Evolutionary conservation across 2,329 filamentous ascomycete genomes (phyloP), one percentile per base, ranked within the genome.

Genomic region (Reticulascus tulasneorum): DNA sequence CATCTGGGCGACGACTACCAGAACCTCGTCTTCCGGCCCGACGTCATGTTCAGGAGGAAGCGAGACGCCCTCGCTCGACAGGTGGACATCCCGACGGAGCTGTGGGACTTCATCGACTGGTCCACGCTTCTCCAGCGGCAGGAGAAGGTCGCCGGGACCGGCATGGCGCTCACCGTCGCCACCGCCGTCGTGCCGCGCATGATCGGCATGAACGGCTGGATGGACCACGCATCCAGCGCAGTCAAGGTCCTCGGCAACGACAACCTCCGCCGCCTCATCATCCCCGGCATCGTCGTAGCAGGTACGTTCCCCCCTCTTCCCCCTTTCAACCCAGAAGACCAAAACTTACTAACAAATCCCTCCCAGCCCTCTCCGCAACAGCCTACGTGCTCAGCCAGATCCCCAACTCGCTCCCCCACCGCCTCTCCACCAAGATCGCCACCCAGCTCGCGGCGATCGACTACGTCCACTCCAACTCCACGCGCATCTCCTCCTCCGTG

Each of bases 21-120:
- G 16, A 84, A 90, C 49, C 77, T 96, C 29, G 86, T 80, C 48
- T 96, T 98, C 79, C 80, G 85, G 20, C 80, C 88, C 2, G 89
- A 96, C 50, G 79, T 90, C 55, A 97, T 98, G 93, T 98, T 97
- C 38, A 82, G 80, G 41, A 81, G 86, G 44, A 84, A 84, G 53
- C 78, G 82, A 41, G 87, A 98, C 58, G 78, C 80, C 3, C 67
- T 95, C 25, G 89, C 87, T 6, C 80, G 88, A 46, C 83, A 94
- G 54, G 82, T 97, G 12, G 81, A 96, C 42, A 81, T 95, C 15
- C 80, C 93, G 35, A 86, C 93, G 5, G 90, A 98, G 54, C 51
- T 95, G 1, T 85, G 75, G 75, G 93, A 98, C 64, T 97, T 98
- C 69, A 86, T 98, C 52, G 93, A 98, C 60, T 73, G 89, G 59